Base-by-base conservation (phyloP, 495 filamentous ascomycete species). In the Penicillium pancosmium region DNA sequence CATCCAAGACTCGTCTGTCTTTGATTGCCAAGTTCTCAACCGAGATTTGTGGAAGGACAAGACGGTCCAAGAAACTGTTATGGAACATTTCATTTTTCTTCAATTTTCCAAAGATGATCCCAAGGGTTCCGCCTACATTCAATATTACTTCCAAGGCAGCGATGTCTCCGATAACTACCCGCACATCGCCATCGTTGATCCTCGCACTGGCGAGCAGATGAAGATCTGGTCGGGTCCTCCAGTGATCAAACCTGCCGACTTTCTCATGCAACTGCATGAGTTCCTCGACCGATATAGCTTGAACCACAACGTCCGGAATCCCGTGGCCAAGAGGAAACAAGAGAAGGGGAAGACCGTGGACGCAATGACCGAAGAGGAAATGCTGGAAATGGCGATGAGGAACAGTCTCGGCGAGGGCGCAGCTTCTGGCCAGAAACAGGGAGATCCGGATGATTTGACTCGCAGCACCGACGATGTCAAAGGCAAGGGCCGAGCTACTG, bases 271-370 rank as follows among this genome's bases (percentile, higher is more conserved):
- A 59, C 81, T 98, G 2, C 90, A 93, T 66, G 94, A 98, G 69
- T 98, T 98, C 67, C 84, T 98, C 3, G 95, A 97, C 66, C 85
- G 94, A 3, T 98, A 97, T 71, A 97, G 92, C 66, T 79, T 98
- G 54, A 90, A 87, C 11, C 85, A 84, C 21, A 86, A 93, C 61
- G 91, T 88, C 62, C 93, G 93, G 73, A 98, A 98, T 65, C 94
- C 94, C 0, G 91, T 98, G 0, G 86, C 90, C 3, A 90, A 86
- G 67, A 79, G 89, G 40, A 95, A 93, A 71, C 80, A 86, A 3
- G 88, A 91, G 62, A 80, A 84, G 59, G 82, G 87, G 57, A 78
- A 89, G 50, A 89, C 88, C 63, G 83, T 97, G 27, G 88, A 88
- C 49, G 85, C 88, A 7, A 93, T 98, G 88, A 97, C 91, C 0